Base-by-base conservation (phyloP, 805 yeast genomes). In the Cyberlindnera euphorbiiphila region DNA sequence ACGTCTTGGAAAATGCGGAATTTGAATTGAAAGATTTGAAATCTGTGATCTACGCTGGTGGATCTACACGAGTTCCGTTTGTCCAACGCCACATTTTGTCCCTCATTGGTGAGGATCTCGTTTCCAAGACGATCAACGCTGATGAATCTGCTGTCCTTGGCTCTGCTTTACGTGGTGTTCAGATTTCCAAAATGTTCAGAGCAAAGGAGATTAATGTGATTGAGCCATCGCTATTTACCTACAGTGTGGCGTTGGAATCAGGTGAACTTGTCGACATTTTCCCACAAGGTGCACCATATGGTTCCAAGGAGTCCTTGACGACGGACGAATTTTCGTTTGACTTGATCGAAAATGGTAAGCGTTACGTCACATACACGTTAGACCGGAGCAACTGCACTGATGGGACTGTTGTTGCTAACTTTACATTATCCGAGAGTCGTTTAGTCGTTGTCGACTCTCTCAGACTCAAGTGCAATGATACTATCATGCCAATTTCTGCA, bases 121-220 rank as follows among this genome's bases (percentile, higher is more conserved):
- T 89, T 26, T 71, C 95, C 16, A 87, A 81, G 59, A 85, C 81
- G 35, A 94, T 93, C 30, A 93, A 93, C 60, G 93, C 98, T 0
- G 98, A 93, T 61, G 98, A 93, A 65, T 80, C 97, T 30, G 86
- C 86, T 36, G 96, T 86, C 11, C 70, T 85, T 51, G 98, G 98
- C 34, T 77, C 94, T 3, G 78, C 96, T n/a, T 65, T 84, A 25
- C 74, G 88, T 47, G 98, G 93, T 15, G 82, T 87, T 27, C 69
- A 77, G 32, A 65, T 86, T 25, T 76, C 87, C n/a, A 72, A 77
- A 26, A 72, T 78, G 51, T 81, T 78, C 59, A 76, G 79, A 48
- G 70, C 84, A 6, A 76, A 76, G 49, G 77, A 76, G 29, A 70
- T 86, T 33, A 62, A 66, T 17, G 68, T 86, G 4, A 53, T 71